Evolutionary conservation across 768 basidiomycete species (phyloP), one percentile per base, ranked within the genome.

Genomic region (Leccinellum luteum): DNA sequence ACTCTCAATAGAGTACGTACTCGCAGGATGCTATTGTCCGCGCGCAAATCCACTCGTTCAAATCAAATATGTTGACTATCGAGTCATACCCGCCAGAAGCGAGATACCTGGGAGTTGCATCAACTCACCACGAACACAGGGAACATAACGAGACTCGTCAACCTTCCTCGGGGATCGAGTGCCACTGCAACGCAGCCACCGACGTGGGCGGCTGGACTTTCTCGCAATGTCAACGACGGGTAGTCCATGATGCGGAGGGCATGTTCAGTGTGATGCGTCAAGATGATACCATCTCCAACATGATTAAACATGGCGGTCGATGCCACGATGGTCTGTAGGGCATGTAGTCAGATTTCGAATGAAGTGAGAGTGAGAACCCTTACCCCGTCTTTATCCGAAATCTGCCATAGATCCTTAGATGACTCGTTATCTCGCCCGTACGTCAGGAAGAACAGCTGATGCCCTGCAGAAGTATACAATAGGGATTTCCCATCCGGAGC

Each of bases 71-170:
- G 65, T 91, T 89, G 49, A 93, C 85, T 54, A 93, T 92, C 8
- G 89, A 89, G 66, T 93, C 90, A 55, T 82, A 79, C 13, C 90
- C 90, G 31, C 90, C 90, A 1, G 89, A 87, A 2, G 89, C 89
- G 41, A 92, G 79, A 62, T 91, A 92, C 52, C 86, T 87, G 61
- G 25, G 25, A 28, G 48, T 60, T 25, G 58, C 57, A 60, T 23
- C 51, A 59, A 4, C 23, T 21, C 21, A 6, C 23, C 31, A 4
- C 3, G 6, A 43, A 27, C 21, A n/a, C 51, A 17, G 35, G 35
- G 45, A 51, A 30, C 14, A 8, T 12, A 19, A 57, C 3, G 45
- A 15, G 17, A 58, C 73, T 19, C 1, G 3, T 25, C 54, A 47
- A 85, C 87, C 82, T 79, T 70, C 90, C 90, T 21, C 90, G 80